Conservation (phyloP, 768 basidiomycete genomes). For the Russula dissimulans region DNA sequence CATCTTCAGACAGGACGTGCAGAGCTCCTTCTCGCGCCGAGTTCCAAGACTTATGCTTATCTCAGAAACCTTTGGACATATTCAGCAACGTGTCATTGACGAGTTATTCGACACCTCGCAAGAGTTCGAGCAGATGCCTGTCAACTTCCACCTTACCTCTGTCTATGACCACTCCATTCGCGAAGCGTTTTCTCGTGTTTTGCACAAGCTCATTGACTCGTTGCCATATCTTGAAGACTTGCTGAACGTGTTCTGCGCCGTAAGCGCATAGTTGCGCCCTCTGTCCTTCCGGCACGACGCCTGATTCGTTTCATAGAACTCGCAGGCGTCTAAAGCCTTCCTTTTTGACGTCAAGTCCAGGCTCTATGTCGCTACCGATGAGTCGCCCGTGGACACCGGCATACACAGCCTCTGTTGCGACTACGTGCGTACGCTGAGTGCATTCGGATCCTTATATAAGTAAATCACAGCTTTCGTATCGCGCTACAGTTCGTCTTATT, state of each 20-base stretch:
- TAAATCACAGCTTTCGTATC: conserved; percentile 26
- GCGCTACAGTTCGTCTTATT: background rate
- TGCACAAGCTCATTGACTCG: conserved; percentile 80
- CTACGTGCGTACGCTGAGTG: conserved; percentile 78
- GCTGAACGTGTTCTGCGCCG: conserved; percentile 77
- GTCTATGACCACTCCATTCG: conserved; percentile 89
- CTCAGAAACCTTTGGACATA: conserved; percentile 83
- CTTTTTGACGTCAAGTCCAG: conserved; percentile 81
- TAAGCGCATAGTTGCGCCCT: conserved; percentile 26
- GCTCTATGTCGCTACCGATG: conserved; percentile 89
- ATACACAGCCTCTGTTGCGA: conserved; percentile 88
- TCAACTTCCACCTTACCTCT: conserved; percentile 87
- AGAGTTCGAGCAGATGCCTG: conserved; percentile 69
- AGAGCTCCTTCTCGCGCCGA: background rate
- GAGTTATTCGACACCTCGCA: conserved; percentile 65
- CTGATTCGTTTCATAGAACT: conserved; percentile 46
- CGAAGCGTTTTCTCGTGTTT: conserved; percentile 84
- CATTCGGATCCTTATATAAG: conserved; percentile 84
- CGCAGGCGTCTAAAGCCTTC: conserved; percentile 88
- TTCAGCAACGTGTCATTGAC: conserved; percentile 79
- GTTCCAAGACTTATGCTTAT: background rate
- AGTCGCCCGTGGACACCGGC: conserved; percentile 80
- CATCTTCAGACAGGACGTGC: too few species aligned
- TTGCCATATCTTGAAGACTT: conserved; percentile 81
- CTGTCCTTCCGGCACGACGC: background rate